Evolutionary conservation across 306 rosid species (phyloP).

Genomic region (Cicer arietinum): DNA sequence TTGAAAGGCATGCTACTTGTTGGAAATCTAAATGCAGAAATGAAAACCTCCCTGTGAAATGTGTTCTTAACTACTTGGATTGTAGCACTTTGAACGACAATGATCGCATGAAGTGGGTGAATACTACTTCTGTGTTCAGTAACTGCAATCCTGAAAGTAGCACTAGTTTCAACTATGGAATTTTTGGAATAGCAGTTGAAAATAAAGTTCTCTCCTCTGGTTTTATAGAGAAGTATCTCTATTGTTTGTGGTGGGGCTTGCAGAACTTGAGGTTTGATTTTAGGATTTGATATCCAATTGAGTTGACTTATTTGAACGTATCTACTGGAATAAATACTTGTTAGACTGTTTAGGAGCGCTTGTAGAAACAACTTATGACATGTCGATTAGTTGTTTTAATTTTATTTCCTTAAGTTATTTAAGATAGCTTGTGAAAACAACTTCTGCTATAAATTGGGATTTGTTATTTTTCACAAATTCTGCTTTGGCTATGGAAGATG

Average conservation of each 20-base stretch:
- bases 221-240: constrained; percentile 79
- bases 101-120: constrained; percentile 63
- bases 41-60: constrained; percentile 58
- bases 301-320: no score
- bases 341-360: no score
- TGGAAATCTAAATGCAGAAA: constrained; percentile 79
- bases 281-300: neutral
- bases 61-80: constrained; percentile 65
- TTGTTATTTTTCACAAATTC: neutral
- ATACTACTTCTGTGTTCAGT: constrained; percentile 62
- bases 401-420: no score
- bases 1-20: constrained; percentile 78
- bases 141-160: constrained; percentile 67
- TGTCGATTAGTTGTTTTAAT: no score
- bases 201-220: constrained; percentile 60
- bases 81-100: constrained; percentile 56
- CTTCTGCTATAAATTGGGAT: no score
- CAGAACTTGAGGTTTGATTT: constrained; percentile 87
- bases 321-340: no score
- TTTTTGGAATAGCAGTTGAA: constrained; percentile 64
- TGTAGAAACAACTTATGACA: no score
- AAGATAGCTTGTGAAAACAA: no score
- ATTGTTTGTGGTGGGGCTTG: constrained; percentile 95
- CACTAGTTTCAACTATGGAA: constrained; percentile 64
- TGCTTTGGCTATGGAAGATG: constrained; percentile 21